These are phyloP conservation scores for Talaromyces sp. DNA, from an alignment of 2,329 filamentous ascomycete genomes.

Conservation along the genomic window DNA sequence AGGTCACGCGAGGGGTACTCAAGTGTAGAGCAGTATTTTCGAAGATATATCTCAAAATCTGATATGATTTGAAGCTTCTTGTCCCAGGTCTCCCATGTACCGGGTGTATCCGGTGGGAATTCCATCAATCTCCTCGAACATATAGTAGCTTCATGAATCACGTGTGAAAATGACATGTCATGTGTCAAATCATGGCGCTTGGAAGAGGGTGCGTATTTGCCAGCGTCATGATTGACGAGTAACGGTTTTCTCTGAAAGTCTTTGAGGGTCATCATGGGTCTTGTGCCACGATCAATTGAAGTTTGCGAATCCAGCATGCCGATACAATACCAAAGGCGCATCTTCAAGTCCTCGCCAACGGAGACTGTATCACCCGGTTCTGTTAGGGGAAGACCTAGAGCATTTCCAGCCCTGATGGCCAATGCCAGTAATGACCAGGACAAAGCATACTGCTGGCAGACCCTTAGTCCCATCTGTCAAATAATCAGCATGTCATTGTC, in stretches of 20 bases:
- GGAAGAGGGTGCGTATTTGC: not conserved
- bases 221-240: not conserved
- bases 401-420: constrained; percentile 2
- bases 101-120: not conserved
- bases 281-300: constrained; percentile 2
- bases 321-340: constrained; percentile 3
- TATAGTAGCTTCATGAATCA: constrained; percentile 2
- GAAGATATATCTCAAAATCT: constrained; percentile 1
- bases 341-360: not conserved
- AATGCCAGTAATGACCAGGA: constrained; percentile 3
- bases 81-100: not conserved
- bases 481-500: not conserved
- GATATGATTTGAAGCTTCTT: constrained; percentile 1
- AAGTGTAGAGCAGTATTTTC: not conserved
- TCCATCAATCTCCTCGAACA: constrained; percentile 1
- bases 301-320: constrained; percentile 5
- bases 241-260: constrained; percentile 4
- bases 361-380: not conserved
- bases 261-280: constrained; percentile 1
- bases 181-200: not conserved
- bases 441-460: constrained; percentile 1
- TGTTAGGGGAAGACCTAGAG: not conserved
- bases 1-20: not conserved
- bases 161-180: constrained; percentile 4
- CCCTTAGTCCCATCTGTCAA: not conserved